These are phyloP conservation scores for Pyrus communis DNA, from an alignment of 306 rosid species.

Conservation along the genomic window DNA sequence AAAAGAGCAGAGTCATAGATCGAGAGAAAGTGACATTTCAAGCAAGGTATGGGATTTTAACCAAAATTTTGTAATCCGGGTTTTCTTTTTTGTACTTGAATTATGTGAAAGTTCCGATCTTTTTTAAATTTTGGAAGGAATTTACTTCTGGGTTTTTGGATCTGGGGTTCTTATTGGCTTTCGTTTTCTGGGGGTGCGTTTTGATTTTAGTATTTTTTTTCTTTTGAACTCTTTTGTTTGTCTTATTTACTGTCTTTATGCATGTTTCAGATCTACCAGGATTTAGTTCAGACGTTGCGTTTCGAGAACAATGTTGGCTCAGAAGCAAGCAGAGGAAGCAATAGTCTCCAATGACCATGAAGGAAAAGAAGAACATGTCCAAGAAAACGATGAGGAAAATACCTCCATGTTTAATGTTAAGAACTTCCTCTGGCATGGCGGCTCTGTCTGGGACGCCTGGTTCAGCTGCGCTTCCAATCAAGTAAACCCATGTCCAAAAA, in stretches of 20 bases:
- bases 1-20: not conserved
- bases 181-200: constrained; percentile 50
- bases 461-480: constrained; percentile 98
- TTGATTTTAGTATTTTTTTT: constrained; percentile 1
- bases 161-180: constrained; percentile 27
- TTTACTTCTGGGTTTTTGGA: constrained; percentile 24
- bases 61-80: not conserved
- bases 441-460: constrained; percentile 99
- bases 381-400: constrained; percentile 25
- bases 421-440: constrained; percentile 88
- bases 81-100: not conserved
- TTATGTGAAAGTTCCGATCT: not conserved
- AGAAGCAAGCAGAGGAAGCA: constrained; percentile 87
- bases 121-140: constrained; percentile 1
- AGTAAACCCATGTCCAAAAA: constrained; percentile 18
- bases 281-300: constrained; percentile 29
- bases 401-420: constrained; percentile 48
- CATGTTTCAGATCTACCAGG: constrained; percentile 53
- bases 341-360: constrained; percentile 55
- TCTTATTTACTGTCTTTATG: constrained; percentile 40
- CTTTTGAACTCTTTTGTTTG: constrained; percentile 6
- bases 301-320: constrained; percentile 60
- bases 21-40: constrained; percentile 49
- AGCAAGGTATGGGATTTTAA: constrained; percentile 28
- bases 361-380: constrained; percentile 20